Evolutionary conservation across 352 stramenopile species (phyloP), one percentile per base, ranked within the genome.

Genomic region (Pythium phragmiticola): DNA sequence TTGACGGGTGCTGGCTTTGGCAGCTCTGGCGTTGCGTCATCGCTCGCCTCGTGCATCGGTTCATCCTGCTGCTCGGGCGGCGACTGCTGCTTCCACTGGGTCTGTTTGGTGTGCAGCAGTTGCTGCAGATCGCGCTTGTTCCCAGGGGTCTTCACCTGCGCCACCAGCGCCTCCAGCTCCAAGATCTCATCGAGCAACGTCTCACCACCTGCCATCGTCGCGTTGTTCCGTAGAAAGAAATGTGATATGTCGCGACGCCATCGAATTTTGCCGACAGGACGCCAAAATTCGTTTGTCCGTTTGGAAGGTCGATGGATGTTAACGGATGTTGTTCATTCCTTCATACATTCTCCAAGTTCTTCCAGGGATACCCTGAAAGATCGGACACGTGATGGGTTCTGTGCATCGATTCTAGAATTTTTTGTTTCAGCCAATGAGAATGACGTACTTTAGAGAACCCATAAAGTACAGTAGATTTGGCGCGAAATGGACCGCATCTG

Each of bases 81-180:
- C 6, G 39, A 43, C 42, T 45, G 39, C 48, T 60, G 67, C 60
- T 76, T 53, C 47, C 90, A 66, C 26, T 63, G 65, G 51, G 76
- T 74, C 60, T 92, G 71, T 69, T 95, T 95, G 41, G 68, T 73
- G 21, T 57, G 42, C 28, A 93, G 60, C 53, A 95, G 63, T 49
- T 78, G 70, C 53, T 78, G 60, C 50, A 94, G 68, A 58, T 95
- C 87, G 43, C 74, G 72, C 46, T 73, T 66, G 52, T 93, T 90
- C 43, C 84, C 84, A 11, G 46, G 46, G 17, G 76, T 82, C 68
- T 87, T 85, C 21, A 66, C 65, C 43, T 78, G 74, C 56, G 62
- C 57, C 45, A 95, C 68, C 21, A 95, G 68, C 65, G 73, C 57
- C 74, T 89, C 65, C 55, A 95, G 73, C 76, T 95, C 87, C 0